Evolutionary conservation across 2,329 filamentous ascomycete species (phyloP).

Genomic region (Cladophialophora exuberans): DNA sequence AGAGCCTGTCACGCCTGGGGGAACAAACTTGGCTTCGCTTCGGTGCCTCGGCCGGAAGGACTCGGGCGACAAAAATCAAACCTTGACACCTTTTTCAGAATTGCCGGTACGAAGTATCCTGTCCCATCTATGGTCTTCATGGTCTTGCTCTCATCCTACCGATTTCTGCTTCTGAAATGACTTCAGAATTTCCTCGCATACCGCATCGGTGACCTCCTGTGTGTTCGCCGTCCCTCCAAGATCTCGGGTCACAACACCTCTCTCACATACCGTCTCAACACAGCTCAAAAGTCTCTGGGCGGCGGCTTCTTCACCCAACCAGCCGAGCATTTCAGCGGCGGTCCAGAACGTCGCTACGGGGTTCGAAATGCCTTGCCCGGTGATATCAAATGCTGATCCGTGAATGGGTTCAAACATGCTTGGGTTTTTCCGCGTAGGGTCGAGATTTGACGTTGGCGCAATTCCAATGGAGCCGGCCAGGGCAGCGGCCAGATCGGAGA

Average conservation of each 20-base stretch:
- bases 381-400: slow-evolving; percentile 95
- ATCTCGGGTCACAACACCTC: background rate
- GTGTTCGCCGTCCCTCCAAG: background rate
- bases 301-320: background rate
- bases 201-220: background rate
- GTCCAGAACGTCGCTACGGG: slow-evolving; percentile 84
- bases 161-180: background rate
- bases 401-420: slow-evolving; percentile 99
- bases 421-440: slow-evolving; percentile 71
- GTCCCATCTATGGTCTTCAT: no score
- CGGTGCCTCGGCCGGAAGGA: slow-evolving; percentile 12
- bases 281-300: background rate
- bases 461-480: slow-evolving; percentile 73
- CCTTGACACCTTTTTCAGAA: no score
- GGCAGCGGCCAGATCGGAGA: slow-evolving; percentile 71
- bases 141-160: background rate
- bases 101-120: no score
- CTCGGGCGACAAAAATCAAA: slow-evolving; percentile 7
- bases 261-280: background rate
- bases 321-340: slow-evolving; percentile 94
- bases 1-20: background rate
- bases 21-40: background rate
- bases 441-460: slow-evolving; percentile 70
- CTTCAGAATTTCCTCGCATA: background rate
- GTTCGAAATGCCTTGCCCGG: slow-evolving; percentile 87